phyloP scores from a whole-genome alignment of 1,284 basidiomycete genomes.

The Malassezia vespertilionis region DNA sequence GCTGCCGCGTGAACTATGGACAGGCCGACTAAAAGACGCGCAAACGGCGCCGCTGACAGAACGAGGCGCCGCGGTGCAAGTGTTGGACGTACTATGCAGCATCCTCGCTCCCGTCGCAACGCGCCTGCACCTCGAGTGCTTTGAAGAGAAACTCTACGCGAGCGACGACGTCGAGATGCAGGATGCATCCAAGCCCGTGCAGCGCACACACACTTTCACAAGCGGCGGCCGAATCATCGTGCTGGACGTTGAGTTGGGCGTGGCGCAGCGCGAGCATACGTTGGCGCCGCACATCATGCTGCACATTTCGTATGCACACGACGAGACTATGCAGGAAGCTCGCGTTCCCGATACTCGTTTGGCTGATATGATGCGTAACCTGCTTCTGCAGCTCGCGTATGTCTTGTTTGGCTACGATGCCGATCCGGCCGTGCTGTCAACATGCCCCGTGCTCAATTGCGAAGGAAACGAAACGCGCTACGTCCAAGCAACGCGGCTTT shows the following conservation, averaged over 20 bases:
- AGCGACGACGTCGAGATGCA: background rate
- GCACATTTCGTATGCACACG: slow-evolving; percentile 13
- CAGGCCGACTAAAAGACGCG: background rate
- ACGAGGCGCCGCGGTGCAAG: background rate
- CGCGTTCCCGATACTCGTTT: background rate
- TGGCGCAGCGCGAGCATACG: no score
- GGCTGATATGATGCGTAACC: background rate
- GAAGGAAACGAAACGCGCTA: no score
- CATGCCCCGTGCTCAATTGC: background rate
- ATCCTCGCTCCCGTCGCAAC: slow-evolving; percentile 1
- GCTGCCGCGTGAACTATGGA: slow-evolving; percentile 3
- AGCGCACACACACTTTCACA: slow-evolving; percentile 12
- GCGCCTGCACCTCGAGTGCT: slow-evolving; percentile 11
- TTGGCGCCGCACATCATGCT: slow-evolving; percentile 5
- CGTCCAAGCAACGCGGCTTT: background rate
- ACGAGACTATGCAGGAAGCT: background rate
- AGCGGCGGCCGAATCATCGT: slow-evolving; percentile 14
- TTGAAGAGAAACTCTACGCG: slow-evolving; percentile 7
- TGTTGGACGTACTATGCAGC: slow-evolving; percentile 5
- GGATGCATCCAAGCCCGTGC: background rate
- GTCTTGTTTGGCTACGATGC: slow-evolving; percentile 4
- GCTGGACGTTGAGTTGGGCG: slow-evolving; percentile 15
- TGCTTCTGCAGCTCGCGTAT: slow-evolving; percentile 7
- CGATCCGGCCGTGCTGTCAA: background rate
- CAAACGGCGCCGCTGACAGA: background rate